phyloP scores from a whole-genome alignment of 257 asterid genomes.

The Ajuga chamaepitys region DNA sequence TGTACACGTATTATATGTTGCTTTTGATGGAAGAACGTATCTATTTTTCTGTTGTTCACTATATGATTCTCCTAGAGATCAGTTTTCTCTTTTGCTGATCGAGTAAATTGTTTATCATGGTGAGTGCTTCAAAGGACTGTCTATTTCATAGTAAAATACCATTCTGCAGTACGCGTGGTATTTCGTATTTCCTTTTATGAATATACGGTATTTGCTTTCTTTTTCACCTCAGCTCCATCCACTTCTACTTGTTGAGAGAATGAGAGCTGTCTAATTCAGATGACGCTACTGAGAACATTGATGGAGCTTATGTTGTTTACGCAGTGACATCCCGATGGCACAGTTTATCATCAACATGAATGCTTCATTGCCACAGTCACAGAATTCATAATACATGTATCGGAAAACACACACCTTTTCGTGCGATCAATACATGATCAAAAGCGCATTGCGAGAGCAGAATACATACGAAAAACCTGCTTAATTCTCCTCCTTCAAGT shows the following conservation, averaged over 20 bases:
- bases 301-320: not conserved
- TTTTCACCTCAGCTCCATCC: not conserved
- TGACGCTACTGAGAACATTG: not conserved
- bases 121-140: slow-evolving; percentile 60
- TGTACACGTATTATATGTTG: too few relatives aligned
- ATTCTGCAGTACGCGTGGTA: not conserved
- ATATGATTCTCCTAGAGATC: too few relatives aligned
- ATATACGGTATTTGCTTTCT: not conserved
- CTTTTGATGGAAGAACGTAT: too few relatives aligned
- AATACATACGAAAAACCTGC: slow-evolving; percentile 79
- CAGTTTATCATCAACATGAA: slow-evolving; percentile 86
- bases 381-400: slow-evolving; percentile 68
- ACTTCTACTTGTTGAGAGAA: not conserved
- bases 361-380: slow-evolving; percentile 59
- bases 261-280: not conserved
- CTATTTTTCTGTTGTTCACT: too few relatives aligned
- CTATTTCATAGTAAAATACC: slow-evolving; percentile 56
- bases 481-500: too few relatives aligned
- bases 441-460: slow-evolving; percentile 66
- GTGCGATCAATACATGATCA: slow-evolving; percentile 75
- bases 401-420: slow-evolving; percentile 73
- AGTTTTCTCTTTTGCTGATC: too few relatives aligned
- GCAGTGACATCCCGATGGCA: slow-evolving; percentile 90
- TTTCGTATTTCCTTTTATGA: not conserved
- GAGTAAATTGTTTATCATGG: slow-evolving; percentile 37